Evolutionary conservation across 2,329 filamentous ascomycete species (phyloP).

Genomic region (Aspergillus pseudoglaucus): DNA sequence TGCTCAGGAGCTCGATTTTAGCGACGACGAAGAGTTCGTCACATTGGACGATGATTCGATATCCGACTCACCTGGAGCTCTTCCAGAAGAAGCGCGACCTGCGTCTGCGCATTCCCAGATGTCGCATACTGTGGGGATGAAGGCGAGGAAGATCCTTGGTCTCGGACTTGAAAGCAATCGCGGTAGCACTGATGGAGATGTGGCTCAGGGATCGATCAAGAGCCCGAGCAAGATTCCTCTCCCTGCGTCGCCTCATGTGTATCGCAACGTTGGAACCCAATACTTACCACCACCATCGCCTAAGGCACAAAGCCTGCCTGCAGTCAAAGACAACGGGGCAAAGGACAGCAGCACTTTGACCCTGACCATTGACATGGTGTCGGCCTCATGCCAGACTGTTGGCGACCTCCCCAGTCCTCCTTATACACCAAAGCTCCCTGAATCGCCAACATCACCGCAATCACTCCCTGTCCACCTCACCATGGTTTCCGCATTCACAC

Average conservation of each 20-base stretch:
- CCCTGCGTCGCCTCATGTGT: conserved; percentile 39
- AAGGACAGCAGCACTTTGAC: conserved; percentile 28
- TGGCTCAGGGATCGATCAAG: conserved; percentile 27
- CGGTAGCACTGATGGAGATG: conserved; percentile 21
- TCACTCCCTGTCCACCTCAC: conserved; percentile 5
- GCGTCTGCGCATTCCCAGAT: conserved; percentile 34
- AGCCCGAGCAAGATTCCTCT: not conserved
- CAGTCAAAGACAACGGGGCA: conserved; percentile 15
- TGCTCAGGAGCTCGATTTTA: conserved; percentile 85
- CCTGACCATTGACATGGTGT: conserved; percentile 31
- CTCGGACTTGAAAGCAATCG: conserved; percentile 28
- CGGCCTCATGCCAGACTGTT: conserved; percentile 38
- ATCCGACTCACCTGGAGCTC: conserved; percentile 42
- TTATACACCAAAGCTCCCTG: conserved; percentile 26
- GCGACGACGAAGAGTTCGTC: conserved; percentile 62
- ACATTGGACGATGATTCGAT: conserved; percentile 66
- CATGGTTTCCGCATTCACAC: conserved; percentile 26
- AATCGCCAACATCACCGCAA: conserved; percentile 10
- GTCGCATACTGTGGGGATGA: conserved; percentile 30
- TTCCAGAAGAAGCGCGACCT: conserved; percentile 37
- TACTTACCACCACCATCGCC: conserved; percentile 79
- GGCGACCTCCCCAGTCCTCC: conserved; percentile 31
- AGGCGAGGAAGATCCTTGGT: conserved; percentile 42
- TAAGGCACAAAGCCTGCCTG: conserved; percentile 6
- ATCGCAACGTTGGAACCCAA: conserved; percentile 72